Conservation (phyloP, 2,329 filamentous ascomycete species). For the Phoma herbarum region DNA sequence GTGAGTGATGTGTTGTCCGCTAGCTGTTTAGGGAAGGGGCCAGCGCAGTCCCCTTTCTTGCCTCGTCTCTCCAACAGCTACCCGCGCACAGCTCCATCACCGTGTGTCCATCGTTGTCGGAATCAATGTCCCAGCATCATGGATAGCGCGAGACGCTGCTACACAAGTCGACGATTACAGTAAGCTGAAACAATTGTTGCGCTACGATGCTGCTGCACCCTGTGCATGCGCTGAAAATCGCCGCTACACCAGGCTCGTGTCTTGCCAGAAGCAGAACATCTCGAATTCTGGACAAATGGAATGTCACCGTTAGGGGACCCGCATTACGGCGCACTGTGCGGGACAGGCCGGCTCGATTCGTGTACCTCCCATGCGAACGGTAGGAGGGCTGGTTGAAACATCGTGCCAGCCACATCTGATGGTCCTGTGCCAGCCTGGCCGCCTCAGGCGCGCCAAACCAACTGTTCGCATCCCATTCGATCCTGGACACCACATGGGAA, state of each 20-base stretch:
- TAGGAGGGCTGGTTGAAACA: constrained; percentile 21
- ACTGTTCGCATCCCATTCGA: constrained; percentile 47
- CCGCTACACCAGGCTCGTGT: constrained; percentile 19
- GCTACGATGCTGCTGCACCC: constrained; percentile 25
- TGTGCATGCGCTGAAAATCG: constrained; percentile 30
- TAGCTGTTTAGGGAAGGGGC: constrained; percentile 18
- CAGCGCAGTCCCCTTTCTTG: constrained; percentile 41
- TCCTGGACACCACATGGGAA: constrained; percentile 23
- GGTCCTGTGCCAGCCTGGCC: constrained; percentile 26
- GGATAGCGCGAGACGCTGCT: constrained; percentile 34
- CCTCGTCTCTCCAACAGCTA: constrained; percentile 37
- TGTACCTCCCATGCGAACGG: constrained; percentile 47
- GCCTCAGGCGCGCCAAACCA: constrained; percentile 49
- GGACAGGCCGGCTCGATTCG: constrained; percentile 35
- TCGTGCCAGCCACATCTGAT: constrained; percentile 38
- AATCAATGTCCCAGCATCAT: constrained; percentile 35
- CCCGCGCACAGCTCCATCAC: constrained; percentile 29
- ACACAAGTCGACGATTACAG: constrained; percentile 36
- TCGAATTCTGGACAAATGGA: constrained; percentile 12
- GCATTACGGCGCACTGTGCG: constrained; percentile 31
- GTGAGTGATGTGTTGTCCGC: constrained; percentile 50
- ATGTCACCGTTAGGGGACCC: constrained; percentile 39
- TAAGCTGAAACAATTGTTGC: constrained; percentile 44
- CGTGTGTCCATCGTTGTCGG: constrained; percentile 34
- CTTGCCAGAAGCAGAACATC: constrained; percentile 7